Conservation (phyloP, 2,329 filamentous ascomycete genomes). For the Triangularia verruculosa region DNA sequence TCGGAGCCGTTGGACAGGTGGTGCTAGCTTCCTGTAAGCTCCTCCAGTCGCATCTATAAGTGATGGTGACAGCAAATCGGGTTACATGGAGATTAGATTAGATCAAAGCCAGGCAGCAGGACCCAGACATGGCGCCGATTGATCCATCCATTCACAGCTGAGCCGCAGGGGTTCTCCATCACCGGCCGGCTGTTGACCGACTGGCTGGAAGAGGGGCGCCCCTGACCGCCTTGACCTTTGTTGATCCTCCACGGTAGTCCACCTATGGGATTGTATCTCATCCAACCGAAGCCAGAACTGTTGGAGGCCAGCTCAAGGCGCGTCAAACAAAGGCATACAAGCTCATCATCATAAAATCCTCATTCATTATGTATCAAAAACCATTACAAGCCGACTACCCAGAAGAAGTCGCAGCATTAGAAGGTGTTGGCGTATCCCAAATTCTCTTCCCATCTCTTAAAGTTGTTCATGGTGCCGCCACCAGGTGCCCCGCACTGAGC, state of each 20-base stretch:
- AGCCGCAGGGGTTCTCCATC: conserved; percentile 1
- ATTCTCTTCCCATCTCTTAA: background rate
- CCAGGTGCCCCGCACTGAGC: conserved; percentile 44
- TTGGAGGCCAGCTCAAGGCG: background rate
- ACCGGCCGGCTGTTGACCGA: background rate
- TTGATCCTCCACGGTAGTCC: background rate
- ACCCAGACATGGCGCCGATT: background rate
- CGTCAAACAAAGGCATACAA: background rate
- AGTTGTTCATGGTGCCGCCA: background rate
- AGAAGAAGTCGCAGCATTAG: background rate
- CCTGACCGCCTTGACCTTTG: background rate
- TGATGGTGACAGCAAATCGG: conserved; percentile 17
- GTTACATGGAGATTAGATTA: conserved; percentile 21
- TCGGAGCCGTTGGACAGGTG: background rate
- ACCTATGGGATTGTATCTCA: background rate
- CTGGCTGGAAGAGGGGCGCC: background rate
- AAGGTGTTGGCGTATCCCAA: background rate
- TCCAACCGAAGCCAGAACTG: background rate
- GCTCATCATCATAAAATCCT: conserved; percentile 7
- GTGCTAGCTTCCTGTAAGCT: background rate
- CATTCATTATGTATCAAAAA: conserved; percentile 8
- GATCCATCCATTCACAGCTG: background rate
- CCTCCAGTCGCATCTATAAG: background rate
- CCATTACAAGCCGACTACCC: background rate
- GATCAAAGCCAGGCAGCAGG: conserved; percentile 9